Base-by-base conservation (phyloP, 441 rosid species). In the Erodium trifolium region DNA sequence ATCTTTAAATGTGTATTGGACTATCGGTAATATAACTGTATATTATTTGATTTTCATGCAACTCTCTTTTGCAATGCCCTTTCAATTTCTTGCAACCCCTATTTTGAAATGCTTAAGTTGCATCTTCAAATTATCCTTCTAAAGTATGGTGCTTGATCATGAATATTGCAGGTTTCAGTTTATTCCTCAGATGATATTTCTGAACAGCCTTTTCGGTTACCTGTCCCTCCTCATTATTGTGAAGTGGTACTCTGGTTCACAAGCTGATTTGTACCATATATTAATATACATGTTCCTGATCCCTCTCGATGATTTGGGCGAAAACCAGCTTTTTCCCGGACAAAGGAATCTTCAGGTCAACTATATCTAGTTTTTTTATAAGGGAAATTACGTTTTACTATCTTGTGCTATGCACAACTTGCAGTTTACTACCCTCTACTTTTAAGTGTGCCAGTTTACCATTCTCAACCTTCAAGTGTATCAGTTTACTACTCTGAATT, bases 241-340 rank as follows among this genome's bases (percentile, higher is more conserved):
- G 73, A 95, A 95, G 79, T 95, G 99, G 98, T 67, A 73, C 81
- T 86, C 90, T 55, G 98, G 98, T 66, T 92, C 99, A 65, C 84
- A 92, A 82, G 96, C 97, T 70, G 99, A 95, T 80, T 75, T 92
- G 70, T 95, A 95, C 82, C 99, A 95, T 75, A 76, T 88, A 68
- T 77, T 89, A 93, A 92, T 95, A 47, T 95, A 92, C 86, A 95
- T 92, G 99, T 92, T 95, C 82, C 80, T 95, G 75, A 88, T 96
- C 72, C 98, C 98, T 68, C 84, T 87, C 5, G 97, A 90, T 60
- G 96, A 90, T 64, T 73, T 94, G 74, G 94, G 96, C 63, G 98
- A 89, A 69, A 94, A 94, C 78, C 84, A 94, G 77, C 88, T 92
- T 62, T 92, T 94, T 65, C 79, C 84, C 3, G 79, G 82, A 49